These are phyloP conservation scores for Yamadazyma songkhlaensis DNA, from an alignment of 1,139 yeast species.

Conservation along the genomic window DNA sequence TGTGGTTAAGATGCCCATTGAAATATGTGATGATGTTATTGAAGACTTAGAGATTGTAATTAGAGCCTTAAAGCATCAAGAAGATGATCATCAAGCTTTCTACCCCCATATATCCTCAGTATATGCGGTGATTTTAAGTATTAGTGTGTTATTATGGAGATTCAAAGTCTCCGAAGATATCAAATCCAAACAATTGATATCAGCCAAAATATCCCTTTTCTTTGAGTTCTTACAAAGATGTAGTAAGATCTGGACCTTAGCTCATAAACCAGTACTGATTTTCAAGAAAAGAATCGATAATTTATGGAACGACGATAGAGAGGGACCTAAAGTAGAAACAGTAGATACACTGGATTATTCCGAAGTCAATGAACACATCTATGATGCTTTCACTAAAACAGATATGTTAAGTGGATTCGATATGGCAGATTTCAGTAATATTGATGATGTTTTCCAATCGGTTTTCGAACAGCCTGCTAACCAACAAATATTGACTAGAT, in stretches of 20 bases:
- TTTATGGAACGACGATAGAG: slow-evolving; percentile 10
- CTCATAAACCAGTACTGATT: no score
- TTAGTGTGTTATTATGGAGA: slow-evolving; percentile 12
- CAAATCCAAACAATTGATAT: slow-evolving; percentile 6
- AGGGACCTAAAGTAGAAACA: slow-evolving; percentile 2
- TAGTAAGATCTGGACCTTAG: no score
- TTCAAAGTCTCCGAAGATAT: slow-evolving; percentile 1
- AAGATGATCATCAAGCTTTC: slow-evolving; percentile 6
- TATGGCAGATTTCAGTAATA: neutral
- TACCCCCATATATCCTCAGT: slow-evolving; percentile 11
- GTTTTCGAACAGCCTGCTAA: slow-evolving; percentile 1
- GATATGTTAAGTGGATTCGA: slow-evolving; percentile 2
- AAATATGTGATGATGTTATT: slow-evolving; percentile 13
- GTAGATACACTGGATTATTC: slow-evolving; percentile 2
- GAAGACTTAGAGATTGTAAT: slow-evolving; percentile 13
- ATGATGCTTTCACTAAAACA: neutral
- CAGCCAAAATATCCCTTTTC: neutral
- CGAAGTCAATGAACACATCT: slow-evolving; percentile 2
- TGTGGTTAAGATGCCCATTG: slow-evolving; percentile 6
- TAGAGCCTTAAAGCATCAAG: slow-evolving; percentile 6
- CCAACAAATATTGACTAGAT: no score
- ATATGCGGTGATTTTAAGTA: slow-evolving; percentile 10
- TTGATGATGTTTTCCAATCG: slow-evolving; percentile 4
- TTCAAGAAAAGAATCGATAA: slow-evolving; percentile 7
- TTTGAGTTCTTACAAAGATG: no score